These are phyloP conservation scores for Globisporangium polare DNA, from an alignment of 352 stramenopile genomes.

Conservation along the genomic window DNA sequence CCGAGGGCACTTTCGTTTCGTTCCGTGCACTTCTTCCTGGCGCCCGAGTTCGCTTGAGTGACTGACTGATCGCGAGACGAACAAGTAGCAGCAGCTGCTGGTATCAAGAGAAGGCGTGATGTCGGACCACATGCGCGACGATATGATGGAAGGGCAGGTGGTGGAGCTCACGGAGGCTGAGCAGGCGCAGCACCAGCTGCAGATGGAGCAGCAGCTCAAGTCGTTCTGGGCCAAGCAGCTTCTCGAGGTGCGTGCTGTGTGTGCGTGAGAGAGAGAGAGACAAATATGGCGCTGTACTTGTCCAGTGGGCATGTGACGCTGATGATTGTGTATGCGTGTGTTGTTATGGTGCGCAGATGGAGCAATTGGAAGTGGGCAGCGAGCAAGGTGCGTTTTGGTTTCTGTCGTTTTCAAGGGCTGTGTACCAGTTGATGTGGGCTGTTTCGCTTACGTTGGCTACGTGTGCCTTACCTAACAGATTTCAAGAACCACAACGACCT, in stretches of 20 bases:
- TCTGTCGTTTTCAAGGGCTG: background rate
- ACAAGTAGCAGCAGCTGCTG: background rate
- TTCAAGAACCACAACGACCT: slow-evolving; percentile 99
- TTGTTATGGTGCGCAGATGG: slow-evolving; percentile 51
- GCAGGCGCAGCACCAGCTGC: slow-evolving; percentile 79
- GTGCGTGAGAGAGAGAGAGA: too few species aligned
- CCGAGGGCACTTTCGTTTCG: background rate
- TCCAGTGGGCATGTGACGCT: background rate
- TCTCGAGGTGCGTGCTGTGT: slow-evolving; percentile 40
- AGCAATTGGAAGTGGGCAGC: slow-evolving; percentile 88
- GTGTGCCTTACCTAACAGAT: too few species aligned
- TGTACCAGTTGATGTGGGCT: background rate
- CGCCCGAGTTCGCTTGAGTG: background rate
- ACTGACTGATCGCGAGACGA: background rate
- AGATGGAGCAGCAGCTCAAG: slow-evolving; percentile 88
- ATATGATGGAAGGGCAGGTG: slow-evolving; percentile 77
- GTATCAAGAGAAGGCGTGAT: slow-evolving; percentile 4
- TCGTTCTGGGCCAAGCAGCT: slow-evolving; percentile 94
- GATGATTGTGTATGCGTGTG: background rate
- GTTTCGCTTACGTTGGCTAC: background rate
- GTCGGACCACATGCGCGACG: slow-evolving; percentile 8
- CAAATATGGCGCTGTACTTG: too few species aligned
- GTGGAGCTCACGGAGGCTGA: slow-evolving; percentile 85
- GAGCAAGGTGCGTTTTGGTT: slow-evolving; percentile 81
- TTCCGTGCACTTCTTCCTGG: background rate